phyloP scores from a whole-genome alignment of 2,329 filamentous ascomycete genomes.

The Penicillium sclerotiorum region DNA sequence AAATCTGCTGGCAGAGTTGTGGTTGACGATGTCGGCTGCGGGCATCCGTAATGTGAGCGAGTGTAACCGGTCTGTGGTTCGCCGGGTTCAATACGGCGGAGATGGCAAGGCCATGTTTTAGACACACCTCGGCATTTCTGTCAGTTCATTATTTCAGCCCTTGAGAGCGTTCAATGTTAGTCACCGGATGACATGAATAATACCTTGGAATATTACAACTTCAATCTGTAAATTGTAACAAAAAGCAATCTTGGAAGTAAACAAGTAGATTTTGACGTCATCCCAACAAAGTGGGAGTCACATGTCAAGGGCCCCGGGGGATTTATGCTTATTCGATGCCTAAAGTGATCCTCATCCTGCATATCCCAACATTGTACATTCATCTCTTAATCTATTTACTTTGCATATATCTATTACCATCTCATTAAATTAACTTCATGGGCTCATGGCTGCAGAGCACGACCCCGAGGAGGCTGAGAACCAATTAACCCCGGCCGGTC shows the following conservation, averaged over 20 bases:
- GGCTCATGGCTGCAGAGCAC: constrained; percentile 14
- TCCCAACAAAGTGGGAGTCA: constrained; percentile 19
- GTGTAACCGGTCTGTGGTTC: constrained; percentile 36
- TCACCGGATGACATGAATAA: too few species aligned
- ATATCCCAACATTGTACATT: background rate
- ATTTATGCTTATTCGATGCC: background rate
- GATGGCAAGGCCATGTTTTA: constrained; percentile 17
- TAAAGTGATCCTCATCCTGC: background rate
- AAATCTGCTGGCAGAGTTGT: constrained; percentile 56
- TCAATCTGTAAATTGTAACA: too few species aligned
- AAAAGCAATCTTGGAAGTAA: too few species aligned
- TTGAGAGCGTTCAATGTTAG: too few species aligned
- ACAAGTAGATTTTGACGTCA: too few species aligned
- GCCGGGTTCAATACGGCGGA: constrained; percentile 39
- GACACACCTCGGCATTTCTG: too few species aligned
- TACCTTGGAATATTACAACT: too few species aligned
- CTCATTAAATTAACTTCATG: background rate
- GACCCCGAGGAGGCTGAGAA: constrained; percentile 2
- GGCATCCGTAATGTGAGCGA: constrained; percentile 49
- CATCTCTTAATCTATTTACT: background rate
- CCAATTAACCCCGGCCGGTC: constrained; percentile 10
- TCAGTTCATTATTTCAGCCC: too few species aligned
- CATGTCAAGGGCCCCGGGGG: constrained; percentile 16
- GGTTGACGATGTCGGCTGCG: constrained; percentile 59
- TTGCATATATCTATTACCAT: background rate